phyloP scores from a whole-genome alignment of 495 filamentous ascomycete genomes.

The Annulohypoxylon nitens region DNA sequence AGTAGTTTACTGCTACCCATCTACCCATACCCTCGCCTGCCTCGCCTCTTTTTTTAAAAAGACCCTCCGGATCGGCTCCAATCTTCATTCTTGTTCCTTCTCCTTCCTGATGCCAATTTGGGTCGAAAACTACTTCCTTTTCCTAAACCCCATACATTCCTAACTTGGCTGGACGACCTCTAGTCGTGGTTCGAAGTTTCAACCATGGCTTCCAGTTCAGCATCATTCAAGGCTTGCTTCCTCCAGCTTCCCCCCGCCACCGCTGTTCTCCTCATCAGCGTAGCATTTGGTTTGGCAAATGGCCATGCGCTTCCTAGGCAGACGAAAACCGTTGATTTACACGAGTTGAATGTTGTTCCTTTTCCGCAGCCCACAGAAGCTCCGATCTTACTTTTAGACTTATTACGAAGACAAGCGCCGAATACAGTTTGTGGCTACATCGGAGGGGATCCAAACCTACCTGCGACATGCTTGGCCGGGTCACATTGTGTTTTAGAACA shows the following conservation, averaged over 20 bases:
- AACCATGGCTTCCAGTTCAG: conserved; percentile 47
- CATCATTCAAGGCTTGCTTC: conserved; percentile 52
- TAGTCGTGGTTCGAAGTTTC: conserved; percentile 42
- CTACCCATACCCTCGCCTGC: conserved; percentile 10
- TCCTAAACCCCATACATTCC: conserved; percentile 7
- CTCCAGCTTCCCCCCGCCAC: conserved; percentile 58
- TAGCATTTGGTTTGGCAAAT: conserved; percentile 50
- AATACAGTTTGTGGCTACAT: conserved; percentile 65
- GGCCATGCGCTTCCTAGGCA: conserved; percentile 54
- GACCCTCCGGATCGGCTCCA: conserved; percentile 31
- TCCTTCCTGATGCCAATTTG: conserved; percentile 45
- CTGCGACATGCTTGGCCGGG: conserved; percentile 63
- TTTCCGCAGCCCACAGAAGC: conserved; percentile 59
- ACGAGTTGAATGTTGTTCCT: conserved; percentile 58
- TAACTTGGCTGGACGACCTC: conserved; percentile 29
- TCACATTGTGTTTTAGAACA: conserved; percentile 64
- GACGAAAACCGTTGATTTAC: conserved; percentile 57
- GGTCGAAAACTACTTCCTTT: conserved; percentile 19
- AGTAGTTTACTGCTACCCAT: conserved; percentile 43
- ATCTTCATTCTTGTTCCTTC: conserved; percentile 39
- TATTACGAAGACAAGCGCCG: conserved; percentile 53
- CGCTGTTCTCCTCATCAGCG: conserved; percentile 57
- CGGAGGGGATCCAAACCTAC: conserved; percentile 57
- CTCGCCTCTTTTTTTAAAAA: conserved; percentile 45
- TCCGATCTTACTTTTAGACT: conserved; percentile 52